phyloP scores from a whole-genome alignment of 257 asterid species.

The Nicotiana otophora region DNA sequence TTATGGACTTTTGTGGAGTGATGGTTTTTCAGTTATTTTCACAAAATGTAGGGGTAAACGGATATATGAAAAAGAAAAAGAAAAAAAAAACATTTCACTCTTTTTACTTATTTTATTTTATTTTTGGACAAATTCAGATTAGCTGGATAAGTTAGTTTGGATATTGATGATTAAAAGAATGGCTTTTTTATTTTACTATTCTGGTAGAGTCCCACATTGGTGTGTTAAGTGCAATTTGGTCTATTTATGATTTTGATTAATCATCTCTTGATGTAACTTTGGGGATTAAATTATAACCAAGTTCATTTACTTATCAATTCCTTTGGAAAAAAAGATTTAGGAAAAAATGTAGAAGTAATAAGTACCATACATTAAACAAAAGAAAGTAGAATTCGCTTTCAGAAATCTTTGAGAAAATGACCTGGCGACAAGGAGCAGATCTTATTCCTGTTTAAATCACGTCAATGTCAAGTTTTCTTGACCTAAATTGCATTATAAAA shows the following conservation, averaged over 20 bases:
- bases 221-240: no score
- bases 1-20: no score
- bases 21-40: no score
- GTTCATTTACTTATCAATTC: neutral
- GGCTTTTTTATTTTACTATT: neutral
- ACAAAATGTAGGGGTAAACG: no score
- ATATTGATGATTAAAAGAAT: neutral
- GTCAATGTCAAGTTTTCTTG: constrained; percentile 7
- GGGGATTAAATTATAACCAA: no score
- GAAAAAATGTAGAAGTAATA: neutral
- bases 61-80: no score
- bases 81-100: neutral
- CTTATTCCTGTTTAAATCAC: constrained; percentile 36
- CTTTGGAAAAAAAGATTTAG: neutral
- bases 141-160: neutral
- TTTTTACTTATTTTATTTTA: no score
- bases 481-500: neutral
- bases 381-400: constrained; percentile 36
- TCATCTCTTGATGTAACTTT: no score
- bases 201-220: no score
- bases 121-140: neutral
- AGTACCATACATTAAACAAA: neutral
- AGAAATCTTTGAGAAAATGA: constrained; percentile 66
- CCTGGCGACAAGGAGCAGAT: constrained; percentile 60
- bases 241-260: no score